These are phyloP conservation scores for Fusarium haematococcum DNA, from an alignment of 2,329 filamentous ascomycete genomes.

Conservation along the genomic window DNA sequence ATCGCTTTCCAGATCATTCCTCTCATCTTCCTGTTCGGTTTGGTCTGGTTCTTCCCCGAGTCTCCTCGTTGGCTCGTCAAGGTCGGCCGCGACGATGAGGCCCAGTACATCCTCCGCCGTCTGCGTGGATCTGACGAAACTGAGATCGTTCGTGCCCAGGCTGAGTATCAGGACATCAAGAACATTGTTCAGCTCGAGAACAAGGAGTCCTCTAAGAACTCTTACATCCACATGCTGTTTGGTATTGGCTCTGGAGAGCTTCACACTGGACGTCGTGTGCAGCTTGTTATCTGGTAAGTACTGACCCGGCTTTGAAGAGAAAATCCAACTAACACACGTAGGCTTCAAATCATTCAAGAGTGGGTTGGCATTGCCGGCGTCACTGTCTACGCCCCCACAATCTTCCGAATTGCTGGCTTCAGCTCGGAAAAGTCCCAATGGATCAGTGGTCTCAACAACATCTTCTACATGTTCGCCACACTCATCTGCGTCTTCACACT, in stretches of 20 bases:
- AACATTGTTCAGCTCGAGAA: conserved; percentile 62
- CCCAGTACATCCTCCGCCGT: conserved; percentile 71
- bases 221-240: conserved; percentile 75
- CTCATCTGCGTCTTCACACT: conserved; percentile 77
- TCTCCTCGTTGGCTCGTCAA: conserved; percentile 77
- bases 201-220: conserved; percentile 69
- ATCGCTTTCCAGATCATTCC: conserved; percentile 78
- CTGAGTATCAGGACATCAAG: conserved; percentile 76
- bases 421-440: conserved; percentile 70
- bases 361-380: conserved; percentile 71
- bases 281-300: conserved; percentile 73
- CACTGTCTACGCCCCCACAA: conserved; percentile 68
- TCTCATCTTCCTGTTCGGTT: conserved; percentile 65
- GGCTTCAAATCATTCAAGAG: conserved; percentile 37
- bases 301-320: neutral
- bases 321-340: rapidly evolving
- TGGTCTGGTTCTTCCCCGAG: conserved; percentile 77
- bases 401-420: conserved; percentile 77
- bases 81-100: conserved; percentile 74
- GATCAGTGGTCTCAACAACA: conserved; percentile 68
- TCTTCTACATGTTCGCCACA: conserved; percentile 71
- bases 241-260: conserved; percentile 73
- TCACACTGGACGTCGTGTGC: conserved; percentile 75
- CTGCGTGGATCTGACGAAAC: conserved; percentile 70
- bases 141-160: conserved; percentile 65